phyloP scores from a whole-genome alignment of 768 basidiomycete species.

The Podaxis pistillaris region DNA sequence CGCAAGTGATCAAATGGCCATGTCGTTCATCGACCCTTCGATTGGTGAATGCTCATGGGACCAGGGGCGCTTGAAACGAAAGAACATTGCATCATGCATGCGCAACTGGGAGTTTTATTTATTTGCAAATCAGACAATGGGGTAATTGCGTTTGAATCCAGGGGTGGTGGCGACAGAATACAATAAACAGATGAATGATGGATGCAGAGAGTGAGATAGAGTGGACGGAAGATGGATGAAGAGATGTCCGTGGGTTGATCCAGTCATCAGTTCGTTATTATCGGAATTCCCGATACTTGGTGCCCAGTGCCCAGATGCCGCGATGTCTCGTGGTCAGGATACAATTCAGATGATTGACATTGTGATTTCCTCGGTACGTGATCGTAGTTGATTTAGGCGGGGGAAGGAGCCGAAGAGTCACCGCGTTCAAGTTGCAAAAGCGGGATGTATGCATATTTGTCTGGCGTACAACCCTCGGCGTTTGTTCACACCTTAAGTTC shows the following conservation, averaged over 20 bases:
- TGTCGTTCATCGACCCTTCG: neutral
- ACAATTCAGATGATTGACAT: neutral
- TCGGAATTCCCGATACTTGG: neutral
- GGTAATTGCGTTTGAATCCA: neutral
- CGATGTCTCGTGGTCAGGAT: neutral
- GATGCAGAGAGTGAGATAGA: neutral
- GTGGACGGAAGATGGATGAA: neutral
- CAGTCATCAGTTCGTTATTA: neutral
- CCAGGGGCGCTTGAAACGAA: neutral
- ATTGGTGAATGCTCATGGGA: neutral
- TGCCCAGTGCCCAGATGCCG: neutral
- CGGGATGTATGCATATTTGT: neutral
- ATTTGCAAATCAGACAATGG: neutral
- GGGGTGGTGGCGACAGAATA: neutral
- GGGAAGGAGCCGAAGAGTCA: conserved; percentile 6
- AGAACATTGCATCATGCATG: neutral
- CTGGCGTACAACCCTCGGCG: neutral
- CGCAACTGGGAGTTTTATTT: neutral
- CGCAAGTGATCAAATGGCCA: neutral
- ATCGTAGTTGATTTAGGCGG: neutral
- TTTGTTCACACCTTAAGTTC: neutral
- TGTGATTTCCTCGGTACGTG: neutral
- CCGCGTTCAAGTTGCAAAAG: neutral
- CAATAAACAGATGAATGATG: neutral
- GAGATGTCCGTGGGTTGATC: neutral